Evolutionary conservation across 441 rosid species (phyloP), one percentile per base, ranked within the genome.

Genomic region (Geranium incanum): DNA sequence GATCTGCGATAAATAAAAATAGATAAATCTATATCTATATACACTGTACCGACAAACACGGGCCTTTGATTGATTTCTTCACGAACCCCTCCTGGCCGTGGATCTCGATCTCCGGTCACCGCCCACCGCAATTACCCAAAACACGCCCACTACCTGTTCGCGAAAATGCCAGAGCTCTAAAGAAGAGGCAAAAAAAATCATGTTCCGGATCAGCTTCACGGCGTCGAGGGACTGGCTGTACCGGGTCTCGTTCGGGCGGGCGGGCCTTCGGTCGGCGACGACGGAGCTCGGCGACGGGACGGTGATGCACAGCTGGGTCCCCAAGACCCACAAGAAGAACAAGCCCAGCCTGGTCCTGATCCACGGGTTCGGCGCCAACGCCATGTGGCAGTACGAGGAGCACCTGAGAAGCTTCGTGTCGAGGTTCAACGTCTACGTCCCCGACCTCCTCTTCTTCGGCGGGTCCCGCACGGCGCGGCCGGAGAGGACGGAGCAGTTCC

Each of bases 191-290:
- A 39, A 39, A 39, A 39, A 6, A 0, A 43, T 7, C 12, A 43
- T 43, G 52, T 43, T 43, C 3, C 9, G 9, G 52, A 7, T 88
- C 78, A 89, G 97, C 84, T 88, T 89, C 79, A 89, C 95, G 18
- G 91, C 89, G 0, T 86, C 87, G 28, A 74, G 91, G 0, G 94
- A 92, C 70, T 85, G 91, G 89, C 63, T 86, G 57, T 86, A 83
- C 84, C 87, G 91, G 6, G 74, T 73, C 70, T 81, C 88, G 23
- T 92, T 92, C 75, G 63, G 78, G 60, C 82, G 77, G 68, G 87
- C 96, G 15, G 92, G 90, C 43, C 85, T 89, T 33, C 87, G 86
- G 1, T 83, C 90, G 3, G 78, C 78, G 1, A 4, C 69, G 0
- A 68, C 72, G 3, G 66, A 66, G 68, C 78, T 76, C 11, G 72